Evolutionary conservation across 2,329 filamentous ascomycete genomes (phyloP).

Genomic region (Pyricularia sp.): DNA sequence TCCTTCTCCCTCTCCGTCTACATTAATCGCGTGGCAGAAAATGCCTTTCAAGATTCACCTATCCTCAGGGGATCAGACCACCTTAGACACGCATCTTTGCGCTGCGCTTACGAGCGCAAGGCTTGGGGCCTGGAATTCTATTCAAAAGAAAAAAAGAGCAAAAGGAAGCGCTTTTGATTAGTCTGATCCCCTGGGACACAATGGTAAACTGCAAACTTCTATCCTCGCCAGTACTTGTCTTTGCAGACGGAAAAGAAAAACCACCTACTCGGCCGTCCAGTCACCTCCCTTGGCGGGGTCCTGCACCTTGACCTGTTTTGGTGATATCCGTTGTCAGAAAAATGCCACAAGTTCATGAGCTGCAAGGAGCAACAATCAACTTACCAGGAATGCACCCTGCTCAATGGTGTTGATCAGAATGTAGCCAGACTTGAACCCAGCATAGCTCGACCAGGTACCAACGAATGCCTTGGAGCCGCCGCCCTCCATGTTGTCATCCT

Average conservation of each 20-base stretch:
- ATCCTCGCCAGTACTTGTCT: not conserved
- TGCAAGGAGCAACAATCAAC: not conserved
- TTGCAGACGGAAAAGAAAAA: not conserved
- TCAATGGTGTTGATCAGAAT: slow-evolving; percentile 37
- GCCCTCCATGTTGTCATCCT: slow-evolving; percentile 27
- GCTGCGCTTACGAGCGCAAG: not conserved
- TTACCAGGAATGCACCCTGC: slow-evolving; percentile 23
- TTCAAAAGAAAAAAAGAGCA: not conserved
- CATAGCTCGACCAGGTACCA: slow-evolving; percentile 31
- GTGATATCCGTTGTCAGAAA: not conserved
- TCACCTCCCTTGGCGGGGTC: not conserved
- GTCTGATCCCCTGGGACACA: not conserved
- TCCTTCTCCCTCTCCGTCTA: not conserved
- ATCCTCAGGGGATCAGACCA: not conserved
- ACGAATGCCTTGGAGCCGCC: slow-evolving; percentile 22
- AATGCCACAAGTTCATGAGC: not conserved
- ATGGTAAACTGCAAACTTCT: not conserved
- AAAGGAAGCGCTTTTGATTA: not conserved
- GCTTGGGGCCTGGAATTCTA: not conserved
- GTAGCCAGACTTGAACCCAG: slow-evolving; percentile 23
- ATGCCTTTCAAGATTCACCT: not conserved
- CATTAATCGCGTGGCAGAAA: not conserved
- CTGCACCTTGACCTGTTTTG: not conserved
- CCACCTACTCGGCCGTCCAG: slow-evolving; percentile 1
- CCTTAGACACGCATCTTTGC: not conserved